Conservation (phyloP, 83 land plant species). For the Picea abies region DNA sequence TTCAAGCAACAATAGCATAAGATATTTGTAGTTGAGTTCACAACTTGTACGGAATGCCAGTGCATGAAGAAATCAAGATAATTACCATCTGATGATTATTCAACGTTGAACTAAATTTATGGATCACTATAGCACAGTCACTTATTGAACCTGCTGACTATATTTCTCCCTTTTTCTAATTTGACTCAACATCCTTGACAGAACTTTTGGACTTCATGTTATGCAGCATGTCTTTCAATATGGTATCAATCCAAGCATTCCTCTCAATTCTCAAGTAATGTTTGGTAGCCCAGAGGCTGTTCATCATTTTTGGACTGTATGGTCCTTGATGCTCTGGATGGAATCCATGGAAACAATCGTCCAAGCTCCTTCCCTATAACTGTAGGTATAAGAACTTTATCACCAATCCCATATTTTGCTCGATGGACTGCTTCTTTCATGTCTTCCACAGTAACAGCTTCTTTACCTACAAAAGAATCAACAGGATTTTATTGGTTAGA, state of each 20-base stretch:
- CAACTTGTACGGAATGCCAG: background rate
- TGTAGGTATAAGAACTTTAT: conserved; percentile 16
- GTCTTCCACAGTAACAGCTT: conserved; percentile 55
- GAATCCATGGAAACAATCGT: conserved; percentile 67
- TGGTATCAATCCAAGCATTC: conserved; percentile 5
- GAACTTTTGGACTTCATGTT: background rate
- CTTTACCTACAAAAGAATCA: conserved; percentile 40
- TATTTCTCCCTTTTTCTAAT: background rate
- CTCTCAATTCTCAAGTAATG: conserved; percentile 38
- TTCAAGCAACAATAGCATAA: background rate
- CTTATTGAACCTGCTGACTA: background rate
- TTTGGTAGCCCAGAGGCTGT: conserved; percentile 62
- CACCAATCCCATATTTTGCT: conserved; percentile 65
- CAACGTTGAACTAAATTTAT: background rate
- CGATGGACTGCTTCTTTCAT: conserved; percentile 66
- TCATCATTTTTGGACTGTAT: conserved; percentile 24
- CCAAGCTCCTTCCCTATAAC: conserved; percentile 42
- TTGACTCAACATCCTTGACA: background rate
- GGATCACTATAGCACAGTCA: background rate
- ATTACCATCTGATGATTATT: background rate
- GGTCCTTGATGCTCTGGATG: conserved; percentile 35
- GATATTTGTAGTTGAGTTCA: background rate
- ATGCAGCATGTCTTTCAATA: background rate
- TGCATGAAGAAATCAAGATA: background rate
- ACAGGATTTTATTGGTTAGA: conserved; percentile 1